Conservation (phyloP, 768 basidiomycete species). For the Leccinum longicurvipes region DNA sequence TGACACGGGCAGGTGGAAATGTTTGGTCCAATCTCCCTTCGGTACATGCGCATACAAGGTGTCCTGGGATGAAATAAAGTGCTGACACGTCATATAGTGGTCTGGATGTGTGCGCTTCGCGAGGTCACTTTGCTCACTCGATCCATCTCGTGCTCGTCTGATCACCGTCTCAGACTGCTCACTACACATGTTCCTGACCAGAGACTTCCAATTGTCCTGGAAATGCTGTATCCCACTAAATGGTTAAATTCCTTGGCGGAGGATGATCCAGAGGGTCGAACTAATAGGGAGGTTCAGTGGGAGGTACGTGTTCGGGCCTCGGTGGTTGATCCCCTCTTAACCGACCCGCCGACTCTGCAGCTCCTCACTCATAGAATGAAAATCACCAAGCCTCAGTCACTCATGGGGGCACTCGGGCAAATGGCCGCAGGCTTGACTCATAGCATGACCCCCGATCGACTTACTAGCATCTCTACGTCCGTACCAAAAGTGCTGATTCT, state of each 20-base stretch:
- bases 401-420: constrained; percentile 67
- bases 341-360: constrained; percentile 32
- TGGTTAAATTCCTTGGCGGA: constrained; percentile 60
- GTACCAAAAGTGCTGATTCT: constrained; percentile 66
- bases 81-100: constrained; percentile 30
- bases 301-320: constrained; percentile 38
- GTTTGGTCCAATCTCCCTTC: constrained; percentile 61
- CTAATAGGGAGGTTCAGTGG: constrained; percentile 58
- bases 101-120: constrained; percentile 36
- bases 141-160: neutral
- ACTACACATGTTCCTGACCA: constrained; percentile 38
- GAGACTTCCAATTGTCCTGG: constrained; percentile 49
- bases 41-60: constrained; percentile 35
- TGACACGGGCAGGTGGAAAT: constrained; percentile 65
- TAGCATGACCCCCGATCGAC: constrained; percentile 45
- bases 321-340: neutral
- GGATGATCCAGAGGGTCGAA: constrained; percentile 53
- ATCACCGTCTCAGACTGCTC: constrained; percentile 31
- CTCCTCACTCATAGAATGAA: constrained; percentile 41
- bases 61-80: neutral
- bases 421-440: constrained; percentile 69
- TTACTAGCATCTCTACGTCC: constrained; percentile 45
- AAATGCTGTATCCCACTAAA: constrained; percentile 55
- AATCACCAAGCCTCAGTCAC: constrained; percentile 54
- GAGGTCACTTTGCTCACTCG: constrained; percentile 22